These are phyloP conservation scores for Russula lepida DNA, from an alignment of 768 basidiomycete species.

Conservation along the genomic window DNA sequence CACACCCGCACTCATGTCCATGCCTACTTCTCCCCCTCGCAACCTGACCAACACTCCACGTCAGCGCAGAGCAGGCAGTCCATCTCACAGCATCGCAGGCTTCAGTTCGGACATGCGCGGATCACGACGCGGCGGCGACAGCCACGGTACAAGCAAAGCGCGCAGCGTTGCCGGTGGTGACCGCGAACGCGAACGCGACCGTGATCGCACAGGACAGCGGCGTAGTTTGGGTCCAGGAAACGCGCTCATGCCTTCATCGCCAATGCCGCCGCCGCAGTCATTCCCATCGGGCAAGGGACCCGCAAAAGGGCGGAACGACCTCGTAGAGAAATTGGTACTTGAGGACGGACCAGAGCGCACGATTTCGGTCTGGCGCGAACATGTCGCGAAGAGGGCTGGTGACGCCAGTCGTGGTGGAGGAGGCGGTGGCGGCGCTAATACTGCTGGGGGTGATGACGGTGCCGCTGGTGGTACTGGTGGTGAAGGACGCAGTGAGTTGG, in stretches of 20 bases:
- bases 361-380: conserved; percentile 32
- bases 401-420: conserved; percentile 6
- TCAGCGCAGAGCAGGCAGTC: conserved; percentile 11
- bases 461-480: background rate
- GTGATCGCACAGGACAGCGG: background rate
- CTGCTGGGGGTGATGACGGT: background rate
- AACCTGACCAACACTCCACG: background rate
- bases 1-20: background rate
- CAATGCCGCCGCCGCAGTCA: background rate
- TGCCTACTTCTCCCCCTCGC: background rate
- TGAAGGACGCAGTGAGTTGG: conserved; percentile 19
- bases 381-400: conserved; percentile 26
- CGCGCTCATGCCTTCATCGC: background rate
- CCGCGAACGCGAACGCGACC: background rate
- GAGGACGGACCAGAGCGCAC: conserved; percentile 31
- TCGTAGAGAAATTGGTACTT: conserved; percentile 28
- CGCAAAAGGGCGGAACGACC: conserved; percentile 23
- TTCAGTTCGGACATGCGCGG: background rate
- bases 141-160: conserved; percentile 10
- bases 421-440: background rate
- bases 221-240: conserved; percentile 8
- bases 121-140: background rate
- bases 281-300: conserved; percentile 7
- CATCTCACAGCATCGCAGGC: conserved; percentile 13
- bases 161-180: conserved; percentile 15